Base-by-base conservation (phyloP, 2,329 filamentous ascomycete species). In the Diaporthe sp. region DNA sequence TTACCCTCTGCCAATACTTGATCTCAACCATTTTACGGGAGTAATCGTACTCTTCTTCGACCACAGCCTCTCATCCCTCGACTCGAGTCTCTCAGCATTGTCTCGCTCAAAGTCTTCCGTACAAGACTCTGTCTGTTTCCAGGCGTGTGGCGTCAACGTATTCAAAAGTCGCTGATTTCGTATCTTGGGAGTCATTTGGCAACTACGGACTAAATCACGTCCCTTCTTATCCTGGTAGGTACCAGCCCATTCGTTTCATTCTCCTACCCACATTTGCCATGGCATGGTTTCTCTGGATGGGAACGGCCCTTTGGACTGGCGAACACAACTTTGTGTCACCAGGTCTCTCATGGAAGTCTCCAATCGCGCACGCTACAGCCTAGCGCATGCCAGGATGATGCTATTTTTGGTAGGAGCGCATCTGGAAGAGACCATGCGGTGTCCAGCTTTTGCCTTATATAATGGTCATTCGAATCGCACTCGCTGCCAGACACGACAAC, bases 71-170 rank as follows among this genome's bases (percentile, higher is more conserved):
- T 31, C n/a, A 53, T 17, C 31, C 53, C 34, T 68, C 13, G 31
- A 53, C 47, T 34, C 22, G 47, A 53, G 31, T 68, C 47, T 61
- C 34, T 37, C 65, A 53, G 49, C 47, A 53, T 68, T 39, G 47
- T 53, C 47, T 39, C 22, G 47, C 44, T 34, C 22, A 17, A 55
- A 55, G 65, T 70, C 47, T 70, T 70, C 49, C 65, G 34, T 34
- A 55, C 49, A 70, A 42, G n/a, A 70, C 49, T 68, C 22, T 55
- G 63, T 47, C 42, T 67, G 58, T 51, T 75, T 67, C 34, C 49
- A 61, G 70, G 71, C 61, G 74, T 70, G 71, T 39, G 74, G 74
- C 74, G 74, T 73, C 68, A 75, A 53, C 44, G 37, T 68, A 63
- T 37, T 42, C 65, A 55, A 75, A 68, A 68, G 60, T 57, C 49